Evolutionary conservation across 768 basidiomycete species (phyloP).

Genomic region (Russula dissimulans): DNA sequence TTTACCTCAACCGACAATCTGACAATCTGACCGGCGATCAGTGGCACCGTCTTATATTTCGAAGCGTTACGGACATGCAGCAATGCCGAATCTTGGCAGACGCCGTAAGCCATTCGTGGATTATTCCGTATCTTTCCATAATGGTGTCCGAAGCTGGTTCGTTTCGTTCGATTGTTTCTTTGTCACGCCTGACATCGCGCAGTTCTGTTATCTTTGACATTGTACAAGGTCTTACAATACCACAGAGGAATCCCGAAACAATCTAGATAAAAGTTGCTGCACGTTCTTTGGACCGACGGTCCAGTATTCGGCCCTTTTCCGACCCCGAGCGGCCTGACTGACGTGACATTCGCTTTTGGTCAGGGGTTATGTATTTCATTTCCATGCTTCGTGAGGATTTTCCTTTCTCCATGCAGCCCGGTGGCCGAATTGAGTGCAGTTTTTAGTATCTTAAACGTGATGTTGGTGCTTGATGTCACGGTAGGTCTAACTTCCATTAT

Average conservation of each 20-base stretch:
- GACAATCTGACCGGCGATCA: not conserved
- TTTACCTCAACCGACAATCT: not conserved
- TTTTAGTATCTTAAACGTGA: constrained; percentile 11
- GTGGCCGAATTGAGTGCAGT: not conserved
- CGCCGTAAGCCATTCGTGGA: not conserved
- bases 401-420: no score
- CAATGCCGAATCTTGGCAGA: not conserved
- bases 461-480: not conserved
- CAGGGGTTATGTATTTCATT: constrained; percentile 17
- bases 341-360: not conserved
- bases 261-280: not conserved
- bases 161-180: not conserved
- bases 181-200: not conserved
- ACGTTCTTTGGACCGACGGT: constrained; percentile 7
- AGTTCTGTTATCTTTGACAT: constrained; percentile 9
- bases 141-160: constrained; percentile 12
- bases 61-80: not conserved
- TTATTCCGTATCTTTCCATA: not conserved
- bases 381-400: constrained; percentile 14
- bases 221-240: constrained; percentile 5
- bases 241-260: not conserved
- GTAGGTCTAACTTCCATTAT: not conserved
- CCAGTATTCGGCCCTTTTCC: no score
- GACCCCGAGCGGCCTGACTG: not conserved
- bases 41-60: not conserved